Conservation (phyloP, 768 basidiomycete genomes). For the Royoungia palumana region DNA sequence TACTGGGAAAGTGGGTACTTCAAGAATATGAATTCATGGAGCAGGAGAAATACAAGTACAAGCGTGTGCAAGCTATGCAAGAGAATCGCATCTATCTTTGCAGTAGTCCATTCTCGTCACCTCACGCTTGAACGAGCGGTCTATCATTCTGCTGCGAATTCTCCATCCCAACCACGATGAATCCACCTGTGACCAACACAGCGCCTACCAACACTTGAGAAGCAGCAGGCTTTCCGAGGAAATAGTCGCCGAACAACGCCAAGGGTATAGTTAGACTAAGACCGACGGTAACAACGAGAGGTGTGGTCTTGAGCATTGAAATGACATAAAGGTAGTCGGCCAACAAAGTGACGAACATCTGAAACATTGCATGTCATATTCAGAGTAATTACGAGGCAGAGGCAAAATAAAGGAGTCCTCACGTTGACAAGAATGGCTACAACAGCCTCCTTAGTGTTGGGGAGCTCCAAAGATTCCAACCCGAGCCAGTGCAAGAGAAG, state of each 20-base stretch:
- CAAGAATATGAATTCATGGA: too few species aligned
- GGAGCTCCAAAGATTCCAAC: slow-evolving; percentile 72
- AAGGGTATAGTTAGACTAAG: slow-evolving; percentile 91
- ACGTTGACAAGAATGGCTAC: slow-evolving; percentile 56
- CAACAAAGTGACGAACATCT: slow-evolving; percentile 82
- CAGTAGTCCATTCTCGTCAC: not conserved
- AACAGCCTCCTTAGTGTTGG: slow-evolving; percentile 48
- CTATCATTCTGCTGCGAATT: slow-evolving; percentile 36
- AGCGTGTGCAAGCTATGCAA: too few species aligned
- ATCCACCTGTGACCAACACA: slow-evolving; percentile 68
- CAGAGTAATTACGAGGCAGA: not conserved
- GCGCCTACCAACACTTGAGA: slow-evolving; percentile 74
- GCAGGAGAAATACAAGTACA: too few species aligned
- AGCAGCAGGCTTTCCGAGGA: slow-evolving; percentile 56
- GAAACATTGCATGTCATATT: not conserved
- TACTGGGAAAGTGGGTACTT: too few species aligned
- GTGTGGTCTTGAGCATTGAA: slow-evolving; percentile 96
- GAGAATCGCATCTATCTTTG: too few species aligned
- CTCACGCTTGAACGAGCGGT: slow-evolving; percentile 1
- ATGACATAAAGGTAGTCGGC: slow-evolving; percentile 85
- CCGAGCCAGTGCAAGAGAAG: slow-evolving; percentile 71
- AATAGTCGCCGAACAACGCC: slow-evolving; percentile 78
- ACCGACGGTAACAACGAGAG: slow-evolving; percentile 91
- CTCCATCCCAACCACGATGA: slow-evolving; percentile 66
- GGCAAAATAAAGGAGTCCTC: slow-evolving; percentile 17